phyloP scores from a whole-genome alignment of 768 basidiomycete species.

The Boletus sp. region DNA sequence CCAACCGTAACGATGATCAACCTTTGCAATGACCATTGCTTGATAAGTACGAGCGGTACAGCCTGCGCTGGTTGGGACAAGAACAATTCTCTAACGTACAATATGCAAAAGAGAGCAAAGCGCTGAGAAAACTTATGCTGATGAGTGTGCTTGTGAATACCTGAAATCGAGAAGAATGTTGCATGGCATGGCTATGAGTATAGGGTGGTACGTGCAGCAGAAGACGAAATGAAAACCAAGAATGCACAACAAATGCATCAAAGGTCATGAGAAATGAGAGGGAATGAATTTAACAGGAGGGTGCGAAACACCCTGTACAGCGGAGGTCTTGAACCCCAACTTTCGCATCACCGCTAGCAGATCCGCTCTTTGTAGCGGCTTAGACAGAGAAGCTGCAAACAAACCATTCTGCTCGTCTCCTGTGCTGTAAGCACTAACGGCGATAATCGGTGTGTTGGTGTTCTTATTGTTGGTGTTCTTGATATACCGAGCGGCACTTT shows the following conservation, averaged over 20 bases:
- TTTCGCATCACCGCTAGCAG: conserved; percentile 78
- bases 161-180: conserved; percentile 23
- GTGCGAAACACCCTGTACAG: conserved; percentile 55
- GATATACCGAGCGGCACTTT: conserved; percentile 95
- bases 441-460: conserved; percentile 87
- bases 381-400: conserved; percentile 80
- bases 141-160: conserved; percentile 30
- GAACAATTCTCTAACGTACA: conserved; percentile 45
- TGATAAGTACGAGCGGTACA: conserved; percentile 10
- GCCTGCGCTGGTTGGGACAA: conserved; percentile 13
- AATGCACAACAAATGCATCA: conserved; percentile 21
- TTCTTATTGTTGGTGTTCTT: conserved; percentile 97
- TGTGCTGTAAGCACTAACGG: conserved; percentile 85
- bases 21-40: conserved; percentile 4
- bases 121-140: conserved; percentile 24
- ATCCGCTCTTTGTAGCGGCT: conserved; percentile 88
- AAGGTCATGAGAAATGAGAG: conserved; percentile 28
- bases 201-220: conserved; percentile 30
- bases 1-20: neutral
- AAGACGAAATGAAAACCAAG: conserved; percentile 29
- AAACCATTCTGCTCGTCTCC: conserved; percentile 66
- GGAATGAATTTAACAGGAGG: conserved; percentile 53
- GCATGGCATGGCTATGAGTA: conserved; percentile 36
- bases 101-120: conserved; percentile 35
- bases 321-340: conserved; percentile 87